These are phyloP conservation scores for Lepidium aucheri DNA, from an alignment of 345 rosid genomes.

Conservation along the genomic window DNA sequence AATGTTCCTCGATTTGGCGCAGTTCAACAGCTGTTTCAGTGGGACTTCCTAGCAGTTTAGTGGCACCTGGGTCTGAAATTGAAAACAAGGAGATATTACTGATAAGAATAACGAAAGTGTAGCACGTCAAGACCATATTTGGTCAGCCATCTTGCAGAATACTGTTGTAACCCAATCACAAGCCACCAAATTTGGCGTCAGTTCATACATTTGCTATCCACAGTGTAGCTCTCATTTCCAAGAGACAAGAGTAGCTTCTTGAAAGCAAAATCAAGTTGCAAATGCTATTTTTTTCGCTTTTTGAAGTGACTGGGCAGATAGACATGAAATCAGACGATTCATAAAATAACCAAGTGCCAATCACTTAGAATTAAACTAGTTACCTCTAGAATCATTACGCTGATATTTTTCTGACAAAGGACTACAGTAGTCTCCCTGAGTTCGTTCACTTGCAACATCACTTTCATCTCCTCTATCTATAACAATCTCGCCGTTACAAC, in stretches of 20 bases:
- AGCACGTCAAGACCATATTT: neutral
- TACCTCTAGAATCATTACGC: conserved; percentile 45
- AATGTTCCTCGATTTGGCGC: conserved; percentile 12
- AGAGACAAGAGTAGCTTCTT: neutral
- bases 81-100: conserved; percentile 1
- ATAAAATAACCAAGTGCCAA: neutral
- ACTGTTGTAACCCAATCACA: neutral
- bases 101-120: neutral
- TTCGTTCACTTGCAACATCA: conserved; percentile 57
- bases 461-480: conserved; percentile 44
- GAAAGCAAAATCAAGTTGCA: neutral
- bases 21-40: conserved; percentile 29
- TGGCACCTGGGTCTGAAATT: conserved; percentile 34
- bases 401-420: conserved; percentile 38
- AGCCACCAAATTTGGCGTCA: neutral
- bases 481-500: conserved; percentile 30
- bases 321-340: neutral
- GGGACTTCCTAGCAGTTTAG: conserved; percentile 30
- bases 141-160: neutral
- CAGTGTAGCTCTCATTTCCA: conserved; percentile 7
- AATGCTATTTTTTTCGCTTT: neutral
- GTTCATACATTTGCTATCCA: conserved; percentile 9
- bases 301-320: neutral
- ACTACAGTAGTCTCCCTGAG: conserved; percentile 40
- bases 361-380: neutral